These are phyloP conservation scores for Pilaira anomala DNA, from an alignment of 192 early-diverging fungal species.

Conservation along the genomic window DNA sequence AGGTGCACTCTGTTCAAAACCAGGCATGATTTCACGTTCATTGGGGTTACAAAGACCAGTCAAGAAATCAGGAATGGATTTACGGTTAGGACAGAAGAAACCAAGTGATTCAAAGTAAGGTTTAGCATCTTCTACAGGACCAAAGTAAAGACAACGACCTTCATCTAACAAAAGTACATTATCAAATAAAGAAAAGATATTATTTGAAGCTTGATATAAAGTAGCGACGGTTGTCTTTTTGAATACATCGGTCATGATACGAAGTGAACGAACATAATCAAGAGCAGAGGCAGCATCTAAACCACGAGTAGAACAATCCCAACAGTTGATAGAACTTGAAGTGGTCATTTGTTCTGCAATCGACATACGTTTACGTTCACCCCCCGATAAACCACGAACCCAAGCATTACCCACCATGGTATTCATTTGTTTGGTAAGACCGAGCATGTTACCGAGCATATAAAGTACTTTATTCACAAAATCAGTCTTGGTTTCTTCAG, in stretches of 20 bases:
- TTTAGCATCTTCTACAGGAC: conserved; percentile 55
- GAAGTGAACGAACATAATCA: conserved; percentile 73
- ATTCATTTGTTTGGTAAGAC: conserved; percentile 57
- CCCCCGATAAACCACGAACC: conserved; percentile 76
- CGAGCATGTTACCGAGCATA: conserved; percentile 50
- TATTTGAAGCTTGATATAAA: conserved; percentile 73
- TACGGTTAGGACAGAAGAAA: conserved; percentile 57
- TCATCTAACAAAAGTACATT: conserved; percentile 63
- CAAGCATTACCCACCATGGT: conserved; percentile 76
- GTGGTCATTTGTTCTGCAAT: conserved; percentile 76
- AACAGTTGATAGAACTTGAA: conserved; percentile 52
- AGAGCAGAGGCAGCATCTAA: conserved; percentile 80
- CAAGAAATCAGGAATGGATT: conserved; percentile 70
- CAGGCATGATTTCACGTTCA: conserved; percentile 50
- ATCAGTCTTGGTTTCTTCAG: conserved; percentile 45
- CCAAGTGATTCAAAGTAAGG: conserved; percentile 63
- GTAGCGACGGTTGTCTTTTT: conserved; percentile 59
- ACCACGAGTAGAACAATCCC: conserved; percentile 66
- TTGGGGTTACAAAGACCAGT: conserved; percentile 65
- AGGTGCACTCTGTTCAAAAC: conserved; percentile 55
- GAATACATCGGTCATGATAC: conserved; percentile 68
- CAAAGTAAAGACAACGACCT: conserved; percentile 69
- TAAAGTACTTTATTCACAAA: conserved; percentile 48
- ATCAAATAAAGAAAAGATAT: conserved; percentile 74
- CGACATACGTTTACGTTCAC: conserved; percentile 74